Conservation (phyloP, 495 filamentous ascomycete species). For the Talaromyces thailandensis region DNA sequence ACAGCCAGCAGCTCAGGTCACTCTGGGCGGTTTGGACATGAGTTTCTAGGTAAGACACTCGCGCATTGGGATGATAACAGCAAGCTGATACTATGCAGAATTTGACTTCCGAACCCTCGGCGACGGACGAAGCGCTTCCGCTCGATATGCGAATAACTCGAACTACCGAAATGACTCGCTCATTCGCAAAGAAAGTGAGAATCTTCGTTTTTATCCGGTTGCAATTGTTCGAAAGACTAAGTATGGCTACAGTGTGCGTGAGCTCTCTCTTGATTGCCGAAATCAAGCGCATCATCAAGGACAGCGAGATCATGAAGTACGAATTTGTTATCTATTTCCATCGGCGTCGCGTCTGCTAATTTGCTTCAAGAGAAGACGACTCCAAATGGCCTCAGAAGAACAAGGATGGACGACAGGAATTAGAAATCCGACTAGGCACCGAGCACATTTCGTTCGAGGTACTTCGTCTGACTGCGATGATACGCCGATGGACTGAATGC, state of each 20-base stretch:
- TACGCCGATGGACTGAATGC: background rate
- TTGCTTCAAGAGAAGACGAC: constrained; percentile 74
- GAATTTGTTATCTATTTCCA: background rate
- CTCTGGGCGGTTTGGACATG: constrained; percentile 94
- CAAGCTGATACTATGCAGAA: constrained; percentile 50
- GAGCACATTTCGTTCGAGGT: constrained; percentile 99
- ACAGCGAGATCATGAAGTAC: constrained; percentile 98
- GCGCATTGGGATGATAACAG: background rate
- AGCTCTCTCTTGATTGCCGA: constrained; percentile 87
- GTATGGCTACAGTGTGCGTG: constrained; percentile 74
- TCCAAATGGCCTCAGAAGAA: constrained; percentile 99
- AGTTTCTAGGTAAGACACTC: constrained; percentile 72
- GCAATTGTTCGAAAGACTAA: constrained; percentile 5
- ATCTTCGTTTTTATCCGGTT: background rate
- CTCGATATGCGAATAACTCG: constrained; percentile 98
- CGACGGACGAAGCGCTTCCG: constrained; percentile 90
- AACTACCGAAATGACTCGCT: constrained; percentile 99
- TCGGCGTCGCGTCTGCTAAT: constrained; percentile 16
- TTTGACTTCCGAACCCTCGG: constrained; percentile 92
- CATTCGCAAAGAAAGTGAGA: constrained; percentile 98
- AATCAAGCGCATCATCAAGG: constrained; percentile 93
- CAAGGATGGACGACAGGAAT: constrained; percentile 94
- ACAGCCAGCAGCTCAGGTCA: constrained; percentile 76
- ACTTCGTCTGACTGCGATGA: constrained; percentile 2
- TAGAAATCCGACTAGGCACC: constrained; percentile 88